Base-by-base conservation (phyloP, 495 filamentous ascomycete species). In the Oidiodendron maius region DNA sequence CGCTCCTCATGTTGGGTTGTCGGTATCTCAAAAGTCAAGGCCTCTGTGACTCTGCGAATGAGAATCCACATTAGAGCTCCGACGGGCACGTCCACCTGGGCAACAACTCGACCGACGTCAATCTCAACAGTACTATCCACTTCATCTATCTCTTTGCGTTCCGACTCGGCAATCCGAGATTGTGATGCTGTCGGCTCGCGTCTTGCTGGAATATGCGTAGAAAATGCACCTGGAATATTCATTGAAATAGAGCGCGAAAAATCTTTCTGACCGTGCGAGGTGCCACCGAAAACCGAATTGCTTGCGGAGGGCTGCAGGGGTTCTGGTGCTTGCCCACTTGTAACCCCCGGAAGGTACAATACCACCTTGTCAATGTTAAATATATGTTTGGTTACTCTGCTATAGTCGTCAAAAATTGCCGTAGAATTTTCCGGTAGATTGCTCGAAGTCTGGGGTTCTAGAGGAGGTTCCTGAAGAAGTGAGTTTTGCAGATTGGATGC, bases 71-170 rank as follows among this genome's bases (percentile, higher is more conserved):
- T 54, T 39, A 90, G 67, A 61, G 83, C 83, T 1, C 80, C 84
- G 4, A 80, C 78, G 3, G 83, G 75, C 17, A 86, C 77, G 62
- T 90, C 86, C 51, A 86, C 81, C 40, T 77, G 77, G 2, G 81
- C 46, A 15, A 75, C 65, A 22, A 78, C 55, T 1, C 77, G 72
- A 21, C 74, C 76, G 39, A 87, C 50, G 28, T 77, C 69, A 16
- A 87, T 56, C 52, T 80, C 79, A 24, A 80, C 54, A 4, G 65
- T 58, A 24, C 56, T 61, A 41, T 77, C 71, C 13, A 15, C 23
- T 2, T 6, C 20, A 35, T 32, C 4, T 22, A 48, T n/a, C 17
- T 36, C 11, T 8, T 40, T 12, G 6, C 16, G 22, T 18, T 51
- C 46, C 17, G 47, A 22, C n/a, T 53, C 26, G 13, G 44, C 16